Evolutionary conservation across 305 asterid genomes (phyloP).

Genomic region (Petunia hybrid): DNA sequence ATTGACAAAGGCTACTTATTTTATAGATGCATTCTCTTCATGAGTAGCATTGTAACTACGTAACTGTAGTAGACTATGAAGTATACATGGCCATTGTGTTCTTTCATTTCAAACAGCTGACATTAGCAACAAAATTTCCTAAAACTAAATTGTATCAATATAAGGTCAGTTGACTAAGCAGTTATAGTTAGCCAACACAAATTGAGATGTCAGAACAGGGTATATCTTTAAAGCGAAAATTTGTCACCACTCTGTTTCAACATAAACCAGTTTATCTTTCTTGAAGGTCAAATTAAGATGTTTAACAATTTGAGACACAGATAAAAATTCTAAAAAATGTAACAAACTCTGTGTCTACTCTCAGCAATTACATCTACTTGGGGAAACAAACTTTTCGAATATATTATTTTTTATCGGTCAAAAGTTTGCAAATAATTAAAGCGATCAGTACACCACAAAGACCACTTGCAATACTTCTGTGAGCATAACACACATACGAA

Average conservation of each 20-base stretch:
- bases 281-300: conserved; percentile 3
- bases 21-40: not conserved
- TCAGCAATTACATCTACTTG: no score
- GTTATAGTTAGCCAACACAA: not conserved
- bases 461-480: not conserved
- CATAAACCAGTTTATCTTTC: not conserved
- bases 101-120: conserved; percentile 15
- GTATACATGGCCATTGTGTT: not conserved
- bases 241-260: conserved; percentile 13
- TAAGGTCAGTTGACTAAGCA: conserved; percentile 21
- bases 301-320: conserved; percentile 5
- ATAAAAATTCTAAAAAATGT: not conserved
- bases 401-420: no score
- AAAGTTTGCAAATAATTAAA: not conserved
- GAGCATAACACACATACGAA: not conserved
- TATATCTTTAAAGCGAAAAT: not conserved
- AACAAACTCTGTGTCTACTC: not conserved
- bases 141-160: not conserved
- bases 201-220: not conserved
- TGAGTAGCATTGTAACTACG: not conserved
- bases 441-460: conserved; percentile 2
- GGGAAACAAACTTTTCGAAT: no score
- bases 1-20: not conserved
- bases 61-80: not conserved
- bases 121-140: not conserved